Base-by-base conservation (phyloP, 2,329 filamentous ascomycete genomes). In the Scedosporium apiospermum region DNA sequence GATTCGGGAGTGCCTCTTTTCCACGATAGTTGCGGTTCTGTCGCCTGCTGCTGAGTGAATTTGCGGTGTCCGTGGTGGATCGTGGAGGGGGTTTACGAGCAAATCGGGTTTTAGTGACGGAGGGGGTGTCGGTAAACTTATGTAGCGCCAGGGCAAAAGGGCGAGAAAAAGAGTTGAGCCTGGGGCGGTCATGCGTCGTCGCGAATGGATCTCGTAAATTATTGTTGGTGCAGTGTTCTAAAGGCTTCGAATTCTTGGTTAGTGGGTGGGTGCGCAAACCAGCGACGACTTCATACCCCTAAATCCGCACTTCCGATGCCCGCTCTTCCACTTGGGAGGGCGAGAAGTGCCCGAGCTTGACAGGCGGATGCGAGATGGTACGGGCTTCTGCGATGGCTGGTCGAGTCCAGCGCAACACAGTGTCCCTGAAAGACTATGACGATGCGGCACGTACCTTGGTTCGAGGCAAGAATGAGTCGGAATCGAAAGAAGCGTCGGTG, bases 391-490 rank as follows among this genome's bases (percentile, higher is more conserved):
- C 23, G 23, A 53, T 53, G 18, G 49, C 18, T 53, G 49, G 21
- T n/a, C 14, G 49, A 53, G 21, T 21, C n/a, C n/a, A 21, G 21
- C n/a, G 10, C 7, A 21, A 21, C 49, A 12, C 10, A 26, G 21
- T 21, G 49, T 12, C 49, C 49, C n/a, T 1, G n/a, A n/a, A 9
- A 27, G 27, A 30, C 3, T 3, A 30, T 30, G 49, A 53, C 49
- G 23, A 53, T 53, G 18, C 18, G 23, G 10, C 23, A 21, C 49
- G 21, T 53, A 53, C 46, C 53, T 38, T 53, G 46, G 60, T 23
- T 30, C 23, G 38, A 38, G 44, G 46, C 60, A 57, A 34, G 23
- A 55, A 55, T 62, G 51, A 41, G 16, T 62, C 46, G 55, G 60
- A 42, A 16, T 21, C 16, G 16, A n/a, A 16, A 49, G 44, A 49